Evolutionary conservation across 306 rosid genomes (phyloP), one percentile per base, ranked within the genome.

Genomic region (Malus sieversii): DNA sequence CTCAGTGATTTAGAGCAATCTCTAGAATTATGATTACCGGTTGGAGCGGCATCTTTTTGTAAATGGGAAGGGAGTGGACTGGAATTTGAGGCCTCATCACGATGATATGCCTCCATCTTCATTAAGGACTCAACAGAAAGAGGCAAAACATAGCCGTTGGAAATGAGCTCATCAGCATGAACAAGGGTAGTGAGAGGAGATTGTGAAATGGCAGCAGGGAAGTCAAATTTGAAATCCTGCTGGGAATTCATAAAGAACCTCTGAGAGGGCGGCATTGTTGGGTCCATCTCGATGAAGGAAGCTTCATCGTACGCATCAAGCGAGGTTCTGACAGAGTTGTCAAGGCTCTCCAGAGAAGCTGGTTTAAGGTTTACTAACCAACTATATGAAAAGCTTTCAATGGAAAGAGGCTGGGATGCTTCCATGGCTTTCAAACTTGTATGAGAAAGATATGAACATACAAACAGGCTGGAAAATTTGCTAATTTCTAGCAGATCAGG

Each of bases 261-360:
- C 84, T 89, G 85, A 20, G 97, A 94, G 52, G 98, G 95, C 72
- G 98, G 81, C 94, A 85, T 87, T 83, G 87, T 90, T 60, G 98
- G 98, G 77, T 94, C 97, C 98, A 94, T 94, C 84, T 96, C 99
- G 78, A 96, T 96, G 97, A 89, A 96, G 74, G 95, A 89, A 51
- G 88, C 85, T 82, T 89, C 96, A 78, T 92, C 98, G 27, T 89
- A 90, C 14, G 90, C 88, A 72, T 95, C 97, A 20, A 92, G 69
- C 3, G 91, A 90, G 48, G 89, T 75, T 78, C 91, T 85, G 13
- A 85, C 58, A 55, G 98, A 91, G 74, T 68, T 86, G 44, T 90
- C 96, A 16, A 85, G 83, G 85, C 84, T 90, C 70, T 89, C 97
- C 25, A 89, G 68, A 38, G 98, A 66, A 62, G 77, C 55, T 51